Conservation (phyloP, 2,329 filamentous ascomycete genomes). For the Sporothrix euskadiensis region DNA sequence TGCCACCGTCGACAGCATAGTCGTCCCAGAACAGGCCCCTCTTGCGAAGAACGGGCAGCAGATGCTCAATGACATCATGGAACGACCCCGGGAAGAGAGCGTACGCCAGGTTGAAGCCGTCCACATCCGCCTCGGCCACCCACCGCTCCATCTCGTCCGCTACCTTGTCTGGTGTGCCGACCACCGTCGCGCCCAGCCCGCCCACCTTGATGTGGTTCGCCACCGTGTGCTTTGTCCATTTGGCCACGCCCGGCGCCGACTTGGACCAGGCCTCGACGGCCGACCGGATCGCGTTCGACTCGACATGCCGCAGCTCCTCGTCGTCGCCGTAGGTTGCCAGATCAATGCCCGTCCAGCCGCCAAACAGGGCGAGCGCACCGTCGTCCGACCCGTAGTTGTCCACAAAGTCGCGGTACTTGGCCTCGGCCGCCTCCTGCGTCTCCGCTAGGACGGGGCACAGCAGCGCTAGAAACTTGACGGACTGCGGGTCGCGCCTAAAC, state of each 20-base stretch:
- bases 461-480: slow-evolving; percentile 34
- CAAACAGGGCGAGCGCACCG: slow-evolving; percentile 35
- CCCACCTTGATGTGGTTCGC: slow-evolving; percentile 50
- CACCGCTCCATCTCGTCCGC: slow-evolving; percentile 68
- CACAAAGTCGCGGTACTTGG: slow-evolving; percentile 37
- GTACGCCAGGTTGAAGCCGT: slow-evolving; percentile 68
- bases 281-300: slow-evolving; percentile 44
- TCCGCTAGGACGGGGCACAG: slow-evolving; percentile 32
- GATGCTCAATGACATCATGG: slow-evolving; percentile 63
- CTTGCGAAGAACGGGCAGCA: slow-evolving; percentile 61
- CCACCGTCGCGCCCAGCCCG: slow-evolving; percentile 40
- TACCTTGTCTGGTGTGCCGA: slow-evolving; percentile 66
- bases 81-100: slow-evolving; percentile 55
- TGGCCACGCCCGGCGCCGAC: slow-evolving; percentile 41
- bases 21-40: slow-evolving; percentile 58
- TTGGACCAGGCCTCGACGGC: slow-evolving; percentile 33
- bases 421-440: slow-evolving; percentile 33
- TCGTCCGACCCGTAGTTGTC: slow-evolving; percentile 34
- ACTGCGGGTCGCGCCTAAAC: slow-evolving; percentile 37
- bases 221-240: slow-evolving; percentile 72
- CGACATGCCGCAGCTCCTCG: slow-evolving; percentile 42
- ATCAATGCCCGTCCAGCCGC: slow-evolving; percentile 36
- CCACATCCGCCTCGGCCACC: slow-evolving; percentile 67
- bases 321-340: slow-evolving; percentile 42
- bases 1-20: slow-evolving; percentile 37